Percentiles rank a stretch among this genome's conserved stretches.
phyloP scores from a whole-genome alignment of 805 yeast species.

The Saccharomycopsis sp. region DNA sequence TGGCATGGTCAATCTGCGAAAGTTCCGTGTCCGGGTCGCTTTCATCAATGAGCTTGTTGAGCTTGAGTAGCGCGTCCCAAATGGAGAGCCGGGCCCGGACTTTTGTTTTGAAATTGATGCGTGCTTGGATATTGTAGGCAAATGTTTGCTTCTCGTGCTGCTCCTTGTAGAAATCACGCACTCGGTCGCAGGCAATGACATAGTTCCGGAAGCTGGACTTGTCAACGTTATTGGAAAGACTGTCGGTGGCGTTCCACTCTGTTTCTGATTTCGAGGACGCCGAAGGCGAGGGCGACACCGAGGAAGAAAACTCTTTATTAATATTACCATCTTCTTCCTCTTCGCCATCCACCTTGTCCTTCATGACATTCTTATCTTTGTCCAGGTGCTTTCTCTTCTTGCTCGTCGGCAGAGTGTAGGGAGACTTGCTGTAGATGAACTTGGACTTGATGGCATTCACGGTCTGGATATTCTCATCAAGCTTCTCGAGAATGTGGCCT shows the following conservation, averaged over 20 bases:
- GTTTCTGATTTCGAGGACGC: no score
- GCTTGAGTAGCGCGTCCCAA: conserved; percentile 60
- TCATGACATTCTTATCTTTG: not conserved
- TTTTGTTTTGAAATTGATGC: conserved; percentile 63
- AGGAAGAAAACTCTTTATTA: not conserved
- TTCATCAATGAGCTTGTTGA: conserved; percentile 57
- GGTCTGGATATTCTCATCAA: conserved; percentile 36
- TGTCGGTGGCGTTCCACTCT: conserved; percentile 5
- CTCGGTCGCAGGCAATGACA: conserved; percentile 60
- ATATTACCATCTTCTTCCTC: not conserved
- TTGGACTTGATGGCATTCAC: conserved; percentile 31
- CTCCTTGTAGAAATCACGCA: conserved; percentile 54
- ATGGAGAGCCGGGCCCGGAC: conserved; percentile 57
- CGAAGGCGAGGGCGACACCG: no score
- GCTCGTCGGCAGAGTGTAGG: not conserved
- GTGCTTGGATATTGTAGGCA: conserved; percentile 61
- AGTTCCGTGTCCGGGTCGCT: conserved; percentile 70
- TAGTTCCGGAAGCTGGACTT: conserved; percentile 48
- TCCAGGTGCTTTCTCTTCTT: not conserved
- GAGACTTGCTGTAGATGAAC: conserved; percentile 13
- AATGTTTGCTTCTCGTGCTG: conserved; percentile 66
- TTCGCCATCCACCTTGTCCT: conserved; percentile 9
- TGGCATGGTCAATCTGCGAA: conserved; percentile 66
- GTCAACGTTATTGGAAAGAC: conserved; percentile 26
- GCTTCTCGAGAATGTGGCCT: conserved; percentile 19